A percentile compares a stretch with the other conserved stretches of the same genome.
These are phyloP conservation scores for Melampsora americana DNA, from an alignment of 1,284 basidiomycete species.

Conservation along the genomic window DNA sequence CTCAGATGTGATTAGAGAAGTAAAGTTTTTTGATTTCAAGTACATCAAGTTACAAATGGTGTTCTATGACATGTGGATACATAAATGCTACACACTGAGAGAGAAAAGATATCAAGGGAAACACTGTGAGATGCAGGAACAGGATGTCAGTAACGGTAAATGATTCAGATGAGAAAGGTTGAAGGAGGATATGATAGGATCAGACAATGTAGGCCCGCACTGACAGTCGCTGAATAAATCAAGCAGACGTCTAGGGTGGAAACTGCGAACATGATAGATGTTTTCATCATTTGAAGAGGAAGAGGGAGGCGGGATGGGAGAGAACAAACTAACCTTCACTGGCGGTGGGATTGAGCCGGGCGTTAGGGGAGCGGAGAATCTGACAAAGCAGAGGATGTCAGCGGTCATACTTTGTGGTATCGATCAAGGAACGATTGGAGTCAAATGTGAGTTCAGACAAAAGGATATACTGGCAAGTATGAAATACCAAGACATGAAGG, in stretches of 20 bases:
- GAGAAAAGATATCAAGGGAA: too few species aligned
- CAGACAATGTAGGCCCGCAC: slow-evolving; percentile 39
- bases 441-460: slow-evolving; percentile 22
- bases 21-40: too few species aligned
- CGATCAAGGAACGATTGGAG: not conserved
- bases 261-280: slow-evolving; percentile 39
- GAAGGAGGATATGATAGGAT: not conserved
- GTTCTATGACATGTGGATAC: too few species aligned
- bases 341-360: not conserved
- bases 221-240: not conserved
- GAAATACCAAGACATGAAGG: slow-evolving; percentile 43
- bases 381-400: not conserved
- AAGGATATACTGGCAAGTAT: slow-evolving; percentile 44
- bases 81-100: too few species aligned
- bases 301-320: not conserved
- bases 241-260: slow-evolving; percentile 30
- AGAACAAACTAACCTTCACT: not conserved
- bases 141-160: too few species aligned
- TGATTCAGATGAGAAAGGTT: not conserved
- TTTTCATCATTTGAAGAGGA: slow-evolving; percentile 26
- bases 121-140: too few species aligned
- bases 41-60: too few species aligned
- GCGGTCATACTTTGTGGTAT: not conserved
- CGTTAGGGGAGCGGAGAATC: not conserved
- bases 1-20: too few species aligned